Evolutionary conservation across 768 basidiomycete species (phyloP).

Genomic region (Solioccasus polychromus): DNA sequence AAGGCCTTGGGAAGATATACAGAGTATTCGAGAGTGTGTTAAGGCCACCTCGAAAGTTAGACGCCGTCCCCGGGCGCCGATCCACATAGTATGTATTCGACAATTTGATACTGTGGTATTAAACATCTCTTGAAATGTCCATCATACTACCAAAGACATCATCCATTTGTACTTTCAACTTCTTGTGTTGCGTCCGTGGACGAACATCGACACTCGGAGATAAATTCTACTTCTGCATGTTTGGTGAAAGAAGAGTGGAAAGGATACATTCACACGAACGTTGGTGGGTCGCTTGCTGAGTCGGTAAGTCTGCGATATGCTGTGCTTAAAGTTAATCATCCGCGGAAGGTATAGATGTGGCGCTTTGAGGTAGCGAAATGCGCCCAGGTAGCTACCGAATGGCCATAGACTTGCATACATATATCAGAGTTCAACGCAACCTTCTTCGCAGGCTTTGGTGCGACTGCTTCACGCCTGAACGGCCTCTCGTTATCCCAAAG

Average conservation of each 20-base stretch:
- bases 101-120: constrained; percentile 6
- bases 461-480: no score
- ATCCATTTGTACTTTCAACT: constrained; percentile 34
- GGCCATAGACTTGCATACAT: no score
- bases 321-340: no score
- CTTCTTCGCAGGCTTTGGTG: no score
- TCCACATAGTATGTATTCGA: constrained; percentile 42
- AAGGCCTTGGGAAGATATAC: constrained; percentile 63
- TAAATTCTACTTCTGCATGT: constrained; percentile 38
- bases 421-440: no score
- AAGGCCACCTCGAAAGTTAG: constrained; percentile 40
- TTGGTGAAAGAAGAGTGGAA: constrained; percentile 84
- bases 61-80: constrained; percentile 35
- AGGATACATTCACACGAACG: constrained; percentile 82
- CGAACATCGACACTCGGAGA: constrained; percentile 5
- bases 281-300: constrained; percentile 66
- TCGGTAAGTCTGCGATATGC: constrained; percentile 47
- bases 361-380: not conserved
- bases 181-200: constrained; percentile 33
- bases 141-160: constrained; percentile 28
- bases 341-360: constrained; percentile 72
- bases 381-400: no score
- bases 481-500: no score
- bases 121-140: constrained; percentile 20
- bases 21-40: constrained; percentile 63